phyloP scores from a whole-genome alignment of 192 early-diverging fungal species.

The Coemansia sp. region DNA sequence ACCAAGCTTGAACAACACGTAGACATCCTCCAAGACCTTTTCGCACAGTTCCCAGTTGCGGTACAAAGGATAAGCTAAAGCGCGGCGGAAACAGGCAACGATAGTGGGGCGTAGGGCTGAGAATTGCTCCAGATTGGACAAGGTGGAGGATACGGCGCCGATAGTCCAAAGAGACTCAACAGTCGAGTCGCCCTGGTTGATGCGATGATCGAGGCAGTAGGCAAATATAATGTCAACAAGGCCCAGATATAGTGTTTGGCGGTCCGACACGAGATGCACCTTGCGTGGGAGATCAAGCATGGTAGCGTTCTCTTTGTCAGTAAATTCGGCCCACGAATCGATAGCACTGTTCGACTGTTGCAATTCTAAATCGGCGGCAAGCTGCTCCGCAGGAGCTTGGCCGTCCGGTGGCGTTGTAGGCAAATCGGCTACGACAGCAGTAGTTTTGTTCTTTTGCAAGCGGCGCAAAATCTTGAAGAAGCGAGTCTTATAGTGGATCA shows the following conservation, averaged over 20 bases:
- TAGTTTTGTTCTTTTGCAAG: slow-evolving; percentile 56
- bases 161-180: slow-evolving; percentile 93
- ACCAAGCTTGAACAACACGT: slow-evolving; percentile 80
- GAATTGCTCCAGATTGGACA: slow-evolving; percentile 76
- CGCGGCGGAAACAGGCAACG: slow-evolving; percentile 70
- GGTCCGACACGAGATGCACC: slow-evolving; percentile 68
- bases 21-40: slow-evolving; percentile 79
- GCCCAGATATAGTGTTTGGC: slow-evolving; percentile 73
- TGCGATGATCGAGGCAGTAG: slow-evolving; percentile 86
- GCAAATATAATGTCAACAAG: slow-evolving; percentile 92
- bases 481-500: slow-evolving; percentile 73
- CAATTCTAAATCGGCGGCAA: background rate
- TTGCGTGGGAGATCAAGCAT: slow-evolving; percentile 82
- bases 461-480: slow-evolving; percentile 64
- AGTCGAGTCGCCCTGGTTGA: slow-evolving; percentile 78
- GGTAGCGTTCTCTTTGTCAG: slow-evolving; percentile 64
- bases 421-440: background rate
- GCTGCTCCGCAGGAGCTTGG: background rate
- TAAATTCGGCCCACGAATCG: slow-evolving; percentile 52
- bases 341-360: slow-evolving; percentile 4
- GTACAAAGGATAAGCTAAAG: slow-evolving; percentile 86
- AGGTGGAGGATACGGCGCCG: slow-evolving; percentile 72
- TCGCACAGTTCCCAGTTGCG: slow-evolving; percentile 74
- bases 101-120: slow-evolving; percentile 62
- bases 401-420: background rate